phyloP scores from a whole-genome alignment of 2,329 filamentous ascomycete species.

The Curvularia verruculosa region DNA sequence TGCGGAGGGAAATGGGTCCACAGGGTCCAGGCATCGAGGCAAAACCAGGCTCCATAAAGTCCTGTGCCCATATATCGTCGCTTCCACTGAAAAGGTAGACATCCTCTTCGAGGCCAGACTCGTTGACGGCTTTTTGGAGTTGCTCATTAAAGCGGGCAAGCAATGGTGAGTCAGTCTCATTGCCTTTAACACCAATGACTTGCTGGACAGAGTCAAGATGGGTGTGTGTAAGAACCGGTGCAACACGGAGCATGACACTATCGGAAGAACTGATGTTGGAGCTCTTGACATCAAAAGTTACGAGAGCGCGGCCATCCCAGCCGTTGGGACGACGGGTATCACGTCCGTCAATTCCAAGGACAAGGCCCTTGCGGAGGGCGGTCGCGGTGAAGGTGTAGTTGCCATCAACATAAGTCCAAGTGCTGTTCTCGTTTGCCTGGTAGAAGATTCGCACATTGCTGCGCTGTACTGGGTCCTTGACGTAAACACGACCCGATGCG shows the following conservation, averaged over 20 bases:
- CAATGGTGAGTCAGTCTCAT: slow-evolving; percentile 8
- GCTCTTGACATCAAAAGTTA: slow-evolving; percentile 39
- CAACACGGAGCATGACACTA: slow-evolving; percentile 38
- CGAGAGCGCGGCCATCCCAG: slow-evolving; percentile 20
- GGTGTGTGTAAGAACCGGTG: slow-evolving; percentile 40
- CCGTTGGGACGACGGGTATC: slow-evolving; percentile 23
- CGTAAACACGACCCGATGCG: slow-evolving; percentile 2
- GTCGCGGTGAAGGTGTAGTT: slow-evolving; percentile 35
- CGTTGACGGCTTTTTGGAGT: slow-evolving; percentile 15
- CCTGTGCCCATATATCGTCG: slow-evolving; percentile 50
- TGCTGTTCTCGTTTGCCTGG: neutral
- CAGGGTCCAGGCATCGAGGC: slow-evolving; percentile 49
- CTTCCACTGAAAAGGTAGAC: slow-evolving; percentile 30
- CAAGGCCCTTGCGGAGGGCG: slow-evolving; percentile 39
- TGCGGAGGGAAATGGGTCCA: slow-evolving; percentile 40
- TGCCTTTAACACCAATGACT: slow-evolving; percentile 31
- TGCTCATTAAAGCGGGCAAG: slow-evolving; percentile 25
- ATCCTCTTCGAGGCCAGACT: slow-evolving; percentile 18
- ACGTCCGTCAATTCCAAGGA: slow-evolving; percentile 49
- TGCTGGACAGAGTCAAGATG: slow-evolving; percentile 41
- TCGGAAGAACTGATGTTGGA: slow-evolving; percentile 23
- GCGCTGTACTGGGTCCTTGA: slow-evolving; percentile 11
- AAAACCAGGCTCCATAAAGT: slow-evolving; percentile 51
- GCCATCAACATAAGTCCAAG: slow-evolving; percentile 4
- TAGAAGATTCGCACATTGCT: slow-evolving; percentile 13